phyloP scores from a whole-genome alignment of 2,329 filamentous ascomycete species.

The Verticillium longisporum region DNA sequence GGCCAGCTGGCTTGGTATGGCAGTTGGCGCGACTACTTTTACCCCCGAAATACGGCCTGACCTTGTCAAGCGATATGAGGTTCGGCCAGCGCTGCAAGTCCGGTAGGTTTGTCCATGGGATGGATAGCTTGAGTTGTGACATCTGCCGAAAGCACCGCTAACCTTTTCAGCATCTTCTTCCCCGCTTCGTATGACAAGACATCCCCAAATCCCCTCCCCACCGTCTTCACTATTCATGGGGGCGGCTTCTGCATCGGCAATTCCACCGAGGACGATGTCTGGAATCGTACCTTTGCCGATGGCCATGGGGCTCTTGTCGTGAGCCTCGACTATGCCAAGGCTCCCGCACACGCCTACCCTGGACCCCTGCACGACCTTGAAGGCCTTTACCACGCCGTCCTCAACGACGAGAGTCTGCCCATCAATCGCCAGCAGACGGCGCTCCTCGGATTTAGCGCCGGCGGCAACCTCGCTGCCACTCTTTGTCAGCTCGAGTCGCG shows the following conservation, averaged over 20 bases:
- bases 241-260: slow-evolving; percentile 40
- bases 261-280: slow-evolving; percentile 36
- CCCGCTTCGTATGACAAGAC: slow-evolving; percentile 25
- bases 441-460: slow-evolving; percentile 43
- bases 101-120: slow-evolving; percentile 3
- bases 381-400: slow-evolving; percentile 30
- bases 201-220: slow-evolving; percentile 24
- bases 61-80: slow-evolving; percentile 12
- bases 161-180: slow-evolving; percentile 27
- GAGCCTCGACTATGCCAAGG: slow-evolving; percentile 41
- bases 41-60: slow-evolving; percentile 5
- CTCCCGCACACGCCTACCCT: slow-evolving; percentile 37
- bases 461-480: slow-evolving; percentile 39
- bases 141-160: neutral
- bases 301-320: slow-evolving; percentile 34
- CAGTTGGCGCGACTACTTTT: slow-evolving; percentile 7
- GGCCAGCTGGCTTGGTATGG: slow-evolving; percentile 7
- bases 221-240: slow-evolving; percentile 44
- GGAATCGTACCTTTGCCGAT: slow-evolving; percentile 35
- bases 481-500: slow-evolving; percentile 27
- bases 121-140: no score
- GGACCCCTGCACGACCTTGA: slow-evolving; percentile 35
- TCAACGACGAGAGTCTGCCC: slow-evolving; percentile 35
- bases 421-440: slow-evolving; percentile 34
- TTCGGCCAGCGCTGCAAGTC: slow-evolving; percentile 7